Evolutionary conservation across 495 filamentous ascomycete species (phyloP).

Genomic region (Tuber umbilicatum): DNA sequence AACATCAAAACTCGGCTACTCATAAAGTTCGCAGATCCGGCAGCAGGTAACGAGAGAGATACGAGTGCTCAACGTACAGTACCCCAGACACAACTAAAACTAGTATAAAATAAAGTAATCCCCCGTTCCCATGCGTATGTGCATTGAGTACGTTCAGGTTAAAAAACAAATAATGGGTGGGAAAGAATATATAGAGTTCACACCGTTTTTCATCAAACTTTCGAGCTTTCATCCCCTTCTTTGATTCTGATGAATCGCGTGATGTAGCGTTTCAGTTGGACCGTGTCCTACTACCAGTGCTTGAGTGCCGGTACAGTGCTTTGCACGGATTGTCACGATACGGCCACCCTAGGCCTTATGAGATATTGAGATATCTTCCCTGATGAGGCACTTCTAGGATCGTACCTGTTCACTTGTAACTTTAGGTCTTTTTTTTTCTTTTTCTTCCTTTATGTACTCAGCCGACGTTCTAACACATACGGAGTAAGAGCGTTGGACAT

Average conservation of each 20-base stretch:
- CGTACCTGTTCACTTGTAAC: background rate
- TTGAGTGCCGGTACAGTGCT: background rate
- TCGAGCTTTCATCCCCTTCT: background rate
- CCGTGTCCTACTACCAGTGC: background rate
- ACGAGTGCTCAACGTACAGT: background rate
- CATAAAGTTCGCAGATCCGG: background rate
- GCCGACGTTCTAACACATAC: background rate
- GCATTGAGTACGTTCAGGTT: background rate
- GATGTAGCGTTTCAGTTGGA: background rate
- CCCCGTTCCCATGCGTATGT: background rate
- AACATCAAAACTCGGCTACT: background rate
- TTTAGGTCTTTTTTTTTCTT: background rate
- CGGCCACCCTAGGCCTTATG: background rate
- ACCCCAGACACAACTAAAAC: background rate
- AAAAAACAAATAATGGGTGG: background rate
- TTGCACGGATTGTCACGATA: background rate
- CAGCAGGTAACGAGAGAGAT: background rate
- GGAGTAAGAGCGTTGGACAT: background rate
- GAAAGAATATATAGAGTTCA: background rate
- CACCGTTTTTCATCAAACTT: background rate
- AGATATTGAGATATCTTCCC: background rate
- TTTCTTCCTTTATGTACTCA: background rate
- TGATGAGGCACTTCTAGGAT: background rate
- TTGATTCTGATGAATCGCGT: background rate
- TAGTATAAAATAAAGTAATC: background rate